A percentile compares a stretch with the other conserved stretches of the same genome.
Evolutionary conservation across 2,329 filamentous ascomycete genomes (phyloP).

Genomic region (Xylariaceae sp.): DNA sequence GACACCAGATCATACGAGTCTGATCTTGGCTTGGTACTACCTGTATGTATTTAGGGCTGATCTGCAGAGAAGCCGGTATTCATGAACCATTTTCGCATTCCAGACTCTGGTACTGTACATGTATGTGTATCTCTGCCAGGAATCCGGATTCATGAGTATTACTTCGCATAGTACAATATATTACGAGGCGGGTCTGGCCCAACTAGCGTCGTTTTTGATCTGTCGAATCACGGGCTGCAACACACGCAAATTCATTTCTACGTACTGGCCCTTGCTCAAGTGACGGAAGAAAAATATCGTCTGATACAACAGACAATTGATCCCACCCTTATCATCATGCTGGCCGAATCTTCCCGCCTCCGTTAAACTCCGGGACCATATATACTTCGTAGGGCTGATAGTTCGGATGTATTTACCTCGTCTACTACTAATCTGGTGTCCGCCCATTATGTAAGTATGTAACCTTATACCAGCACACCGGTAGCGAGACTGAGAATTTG

Average conservation of each 20-base stretch:
- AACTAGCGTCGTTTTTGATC: background rate
- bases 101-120: too few species aligned
- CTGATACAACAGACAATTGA: slow-evolving; percentile 9
- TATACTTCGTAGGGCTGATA: background rate
- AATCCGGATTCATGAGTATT: too few species aligned
- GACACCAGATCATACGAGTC: too few species aligned
- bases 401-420: background rate
- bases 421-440: background rate
- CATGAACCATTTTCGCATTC: too few species aligned
- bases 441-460: background rate
- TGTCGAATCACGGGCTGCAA: background rate
- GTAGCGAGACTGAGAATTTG: background rate
- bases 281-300: background rate
- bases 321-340: background rate
- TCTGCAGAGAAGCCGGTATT: too few species aligned
- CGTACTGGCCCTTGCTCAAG: too few species aligned
- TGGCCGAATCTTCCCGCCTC: background rate
- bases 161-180: too few species aligned
- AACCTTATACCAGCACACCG: background rate
- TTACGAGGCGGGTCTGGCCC: too few species aligned
- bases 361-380: background rate
- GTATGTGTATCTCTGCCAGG: too few species aligned
- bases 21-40: too few species aligned
- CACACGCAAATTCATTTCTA: background rate
- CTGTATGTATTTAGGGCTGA: too few species aligned